A percentile compares a stretch with the other conserved stretches of the same genome.
phyloP scores from a whole-genome alignment of 1,139 yeast species.

The Blastobotrys petasosporus region DNA sequence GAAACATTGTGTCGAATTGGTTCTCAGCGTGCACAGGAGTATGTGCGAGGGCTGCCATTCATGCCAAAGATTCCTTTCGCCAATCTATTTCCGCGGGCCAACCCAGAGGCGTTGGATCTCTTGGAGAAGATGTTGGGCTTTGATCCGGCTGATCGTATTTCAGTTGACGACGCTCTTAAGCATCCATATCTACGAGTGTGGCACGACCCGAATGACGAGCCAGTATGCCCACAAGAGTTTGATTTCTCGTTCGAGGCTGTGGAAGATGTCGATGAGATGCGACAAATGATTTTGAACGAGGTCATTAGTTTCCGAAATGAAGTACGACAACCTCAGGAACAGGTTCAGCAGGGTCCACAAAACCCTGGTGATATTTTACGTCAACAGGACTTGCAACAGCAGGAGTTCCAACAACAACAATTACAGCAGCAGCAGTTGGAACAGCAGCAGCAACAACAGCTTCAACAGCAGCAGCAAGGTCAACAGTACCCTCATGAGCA shows the following conservation, averaged over 20 bases:
- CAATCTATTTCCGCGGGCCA: conserved; percentile 73
- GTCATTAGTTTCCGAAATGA: conserved; percentile 71
- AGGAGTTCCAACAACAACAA: conserved; percentile 21
- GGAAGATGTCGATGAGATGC: conserved; percentile 74
- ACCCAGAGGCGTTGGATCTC: conserved; percentile 80
- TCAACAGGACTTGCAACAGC: conserved; percentile 18
- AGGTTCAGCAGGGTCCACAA: conserved; percentile 20
- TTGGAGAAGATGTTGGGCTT: conserved; percentile 76
- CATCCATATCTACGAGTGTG: conserved; percentile 89
- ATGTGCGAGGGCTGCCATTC: conserved; percentile 77
- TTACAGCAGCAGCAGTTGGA: conserved; percentile 16
- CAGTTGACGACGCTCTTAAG: conserved; percentile 80
- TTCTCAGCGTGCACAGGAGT: conserved; percentile 84
- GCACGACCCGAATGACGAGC: conserved; percentile 97
- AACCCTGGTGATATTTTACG: not conserved
- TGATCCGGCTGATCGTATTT: conserved; percentile 80
- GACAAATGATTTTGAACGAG: conserved; percentile 72
- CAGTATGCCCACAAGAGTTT: conserved; percentile 73
- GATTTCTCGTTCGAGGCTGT: conserved; percentile 87
- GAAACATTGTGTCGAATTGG: conserved; percentile 79
- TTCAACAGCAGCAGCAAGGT: conserved; percentile 20
- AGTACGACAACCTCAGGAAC: conserved; percentile 64
- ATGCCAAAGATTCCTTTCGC: conserved; percentile 78
- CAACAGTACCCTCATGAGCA: conserved; percentile 20
- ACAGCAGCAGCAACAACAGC: conserved; percentile 20